phyloP scores from a whole-genome alignment of 2,329 filamentous ascomycete species.

The Xylaria sp. region DNA sequence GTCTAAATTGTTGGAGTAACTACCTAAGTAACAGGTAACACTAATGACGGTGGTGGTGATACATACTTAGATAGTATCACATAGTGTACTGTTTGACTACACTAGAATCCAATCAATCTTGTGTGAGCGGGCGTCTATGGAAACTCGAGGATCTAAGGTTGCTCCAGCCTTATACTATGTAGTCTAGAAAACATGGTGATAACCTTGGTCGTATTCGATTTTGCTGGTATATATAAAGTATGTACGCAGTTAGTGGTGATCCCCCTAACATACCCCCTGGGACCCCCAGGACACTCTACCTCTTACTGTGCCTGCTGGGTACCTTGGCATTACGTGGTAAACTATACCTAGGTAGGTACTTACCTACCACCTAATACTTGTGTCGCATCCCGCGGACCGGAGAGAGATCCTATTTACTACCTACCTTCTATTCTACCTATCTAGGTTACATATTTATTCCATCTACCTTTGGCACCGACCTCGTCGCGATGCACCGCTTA shows the following conservation, averaged over 20 bases:
- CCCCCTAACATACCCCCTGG: no score
- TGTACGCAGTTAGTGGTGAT: no score
- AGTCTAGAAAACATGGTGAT: no score
- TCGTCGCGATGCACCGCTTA: not conserved
- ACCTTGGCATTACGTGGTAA: no score
- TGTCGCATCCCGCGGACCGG: conserved; percentile 31
- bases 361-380: not conserved
- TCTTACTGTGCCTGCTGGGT: no score
- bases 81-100: not conserved
- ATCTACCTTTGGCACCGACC: not conserved
- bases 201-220: no score
- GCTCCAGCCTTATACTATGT: no score
- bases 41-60: not conserved
- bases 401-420: not conserved
- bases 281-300: no score
- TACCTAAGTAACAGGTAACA: not conserved
- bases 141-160: no score
- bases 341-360: not conserved
- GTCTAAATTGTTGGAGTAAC: not conserved
- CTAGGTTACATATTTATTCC: not conserved
- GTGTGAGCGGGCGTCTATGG: not conserved
- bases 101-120: not conserved
- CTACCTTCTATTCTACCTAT: not conserved
- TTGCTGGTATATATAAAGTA: no score
- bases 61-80: no score